Evolutionary conservation across 2,329 filamentous ascomycete genomes (phyloP).

Genomic region (Neodidymelliopsis sp.): DNA sequence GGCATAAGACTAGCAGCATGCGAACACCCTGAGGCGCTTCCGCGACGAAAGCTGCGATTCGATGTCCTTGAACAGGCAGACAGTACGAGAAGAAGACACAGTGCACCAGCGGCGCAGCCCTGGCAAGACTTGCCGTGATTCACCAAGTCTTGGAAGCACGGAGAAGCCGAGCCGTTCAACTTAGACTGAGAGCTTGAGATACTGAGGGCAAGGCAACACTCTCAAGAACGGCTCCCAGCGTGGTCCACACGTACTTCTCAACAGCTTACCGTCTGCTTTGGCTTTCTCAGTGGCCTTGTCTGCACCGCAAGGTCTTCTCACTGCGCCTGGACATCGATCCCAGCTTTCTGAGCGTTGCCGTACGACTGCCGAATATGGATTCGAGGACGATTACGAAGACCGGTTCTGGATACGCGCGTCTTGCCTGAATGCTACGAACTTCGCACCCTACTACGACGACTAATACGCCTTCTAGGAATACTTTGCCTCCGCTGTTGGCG

Average conservation of each 20-base stretch:
- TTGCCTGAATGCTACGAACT: conserved; percentile 40
- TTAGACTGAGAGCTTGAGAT: conserved; percentile 20
- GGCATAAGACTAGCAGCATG: conserved; percentile 44
- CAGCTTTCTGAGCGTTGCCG: conserved; percentile 38
- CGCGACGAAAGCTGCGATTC: conserved; percentile 37
- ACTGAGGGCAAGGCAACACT: conserved; percentile 27
- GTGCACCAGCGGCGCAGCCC: conserved; percentile 23
- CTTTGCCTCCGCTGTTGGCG: conserved; percentile 84
- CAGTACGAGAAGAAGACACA: conserved; percentile 23
- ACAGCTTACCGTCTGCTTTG: conserved; percentile 2
- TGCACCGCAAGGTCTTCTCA: conserved; percentile 27
- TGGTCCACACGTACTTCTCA: conserved; percentile 17
- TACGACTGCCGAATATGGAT: conserved; percentile 33
- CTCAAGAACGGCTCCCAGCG: conserved; percentile 29
- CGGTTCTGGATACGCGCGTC: conserved; percentile 34
- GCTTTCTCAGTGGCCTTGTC: conserved; percentile 6
- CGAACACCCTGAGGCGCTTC: conserved; percentile 37
- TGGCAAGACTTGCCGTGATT: conserved; percentile 22
- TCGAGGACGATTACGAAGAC: conserved; percentile 28
- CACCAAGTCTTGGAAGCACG: conserved; percentile 19
- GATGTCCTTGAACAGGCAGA: conserved; percentile 23
- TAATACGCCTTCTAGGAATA: conserved; percentile 90
- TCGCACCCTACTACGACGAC: conserved; percentile 56
- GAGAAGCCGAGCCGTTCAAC: conserved; percentile 21
- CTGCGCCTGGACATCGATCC: conserved; percentile 25